A percentile compares a stretch with the other conserved stretches of the same genome.
These are phyloP conservation scores for Solanum pinnatisectum DNA, from an alignment of 257 asterid species.

Conservation along the genomic window DNA sequence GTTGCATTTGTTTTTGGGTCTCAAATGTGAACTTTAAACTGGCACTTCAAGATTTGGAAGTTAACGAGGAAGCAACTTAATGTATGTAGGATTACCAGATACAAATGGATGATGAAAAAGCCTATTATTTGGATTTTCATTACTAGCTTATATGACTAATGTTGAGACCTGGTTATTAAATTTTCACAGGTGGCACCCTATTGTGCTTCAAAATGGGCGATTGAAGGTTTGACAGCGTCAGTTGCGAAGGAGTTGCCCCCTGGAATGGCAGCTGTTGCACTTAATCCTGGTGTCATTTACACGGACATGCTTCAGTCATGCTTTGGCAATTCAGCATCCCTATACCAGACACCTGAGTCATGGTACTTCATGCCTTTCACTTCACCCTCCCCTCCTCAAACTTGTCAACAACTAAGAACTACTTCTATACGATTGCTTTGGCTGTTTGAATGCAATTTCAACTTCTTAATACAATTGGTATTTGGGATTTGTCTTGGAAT, in stretches of 20 bases:
- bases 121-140: background rate
- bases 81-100: background rate
- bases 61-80: background rate
- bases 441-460: background rate
- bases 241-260: constrained; percentile 88
- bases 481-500: background rate
- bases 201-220: constrained; percentile 98
- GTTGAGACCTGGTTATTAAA: constrained; percentile 10
- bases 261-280: constrained; percentile 76
- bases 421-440: background rate
- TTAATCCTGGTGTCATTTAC: constrained; percentile 87
- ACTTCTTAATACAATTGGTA: background rate
- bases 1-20: background rate
- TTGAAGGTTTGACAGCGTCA: constrained; percentile 82
- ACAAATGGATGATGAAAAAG: background rate
- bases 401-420: background rate
- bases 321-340: constrained; percentile 78
- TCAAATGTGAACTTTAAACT: background rate
- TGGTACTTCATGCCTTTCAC: constrained; percentile 36
- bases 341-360: constrained; percentile 76
- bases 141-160: background rate
- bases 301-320: constrained; percentile 95
- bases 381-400: background rate
- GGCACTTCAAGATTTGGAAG: background rate
- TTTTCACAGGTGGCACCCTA: constrained; percentile 83